phyloP scores from a whole-genome alignment of 2,329 filamentous ascomycete species.

The Microcyclospora pomicola region DNA sequence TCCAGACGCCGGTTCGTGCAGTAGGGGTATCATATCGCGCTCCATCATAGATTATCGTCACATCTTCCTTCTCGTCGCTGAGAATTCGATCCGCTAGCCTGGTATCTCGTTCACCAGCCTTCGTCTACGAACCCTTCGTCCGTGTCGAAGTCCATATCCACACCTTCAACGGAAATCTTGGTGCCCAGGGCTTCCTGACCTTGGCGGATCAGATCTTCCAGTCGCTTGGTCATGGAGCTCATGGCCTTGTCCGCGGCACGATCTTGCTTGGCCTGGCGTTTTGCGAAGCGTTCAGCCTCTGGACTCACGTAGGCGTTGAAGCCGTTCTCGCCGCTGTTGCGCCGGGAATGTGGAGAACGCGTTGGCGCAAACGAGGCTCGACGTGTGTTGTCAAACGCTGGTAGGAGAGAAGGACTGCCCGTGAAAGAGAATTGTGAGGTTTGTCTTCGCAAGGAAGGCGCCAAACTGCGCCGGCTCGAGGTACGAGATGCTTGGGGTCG shows the following conservation, averaged over 20 bases:
- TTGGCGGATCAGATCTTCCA: slow-evolving; percentile 78
- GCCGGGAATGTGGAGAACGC: slow-evolving; percentile 25
- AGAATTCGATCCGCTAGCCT: neutral
- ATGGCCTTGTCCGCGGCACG: slow-evolving; percentile 67
- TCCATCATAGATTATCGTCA: too few relatives aligned
- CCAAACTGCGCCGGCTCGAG: slow-evolving; percentile 25
- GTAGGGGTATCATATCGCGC: too few relatives aligned
- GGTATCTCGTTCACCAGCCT: slow-evolving; percentile 8
- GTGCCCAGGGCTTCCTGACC: slow-evolving; percentile 68
- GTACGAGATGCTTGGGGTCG: slow-evolving; percentile 18
- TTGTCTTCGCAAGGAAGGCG: slow-evolving; percentile 27
- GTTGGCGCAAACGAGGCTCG: slow-evolving; percentile 43
- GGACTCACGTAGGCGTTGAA: slow-evolving; percentile 26
- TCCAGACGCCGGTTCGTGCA: too few relatives aligned
- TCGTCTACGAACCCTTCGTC: slow-evolving; percentile 21
- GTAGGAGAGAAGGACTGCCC: slow-evolving; percentile 23
- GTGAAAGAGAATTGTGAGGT: slow-evolving; percentile 13
- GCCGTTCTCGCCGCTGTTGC: slow-evolving; percentile 7
- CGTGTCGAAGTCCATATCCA: slow-evolving; percentile 13
- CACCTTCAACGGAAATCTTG: slow-evolving; percentile 27
- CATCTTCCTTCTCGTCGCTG: too few relatives aligned
- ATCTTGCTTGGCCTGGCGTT: slow-evolving; percentile 59
- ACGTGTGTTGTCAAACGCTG: slow-evolving; percentile 20
- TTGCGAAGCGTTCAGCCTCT: slow-evolving; percentile 62
- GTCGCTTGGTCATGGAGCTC: slow-evolving; percentile 60